These are phyloP conservation scores for Urtica urens DNA, from an alignment of 306 rosid species.

Conservation along the genomic window DNA sequence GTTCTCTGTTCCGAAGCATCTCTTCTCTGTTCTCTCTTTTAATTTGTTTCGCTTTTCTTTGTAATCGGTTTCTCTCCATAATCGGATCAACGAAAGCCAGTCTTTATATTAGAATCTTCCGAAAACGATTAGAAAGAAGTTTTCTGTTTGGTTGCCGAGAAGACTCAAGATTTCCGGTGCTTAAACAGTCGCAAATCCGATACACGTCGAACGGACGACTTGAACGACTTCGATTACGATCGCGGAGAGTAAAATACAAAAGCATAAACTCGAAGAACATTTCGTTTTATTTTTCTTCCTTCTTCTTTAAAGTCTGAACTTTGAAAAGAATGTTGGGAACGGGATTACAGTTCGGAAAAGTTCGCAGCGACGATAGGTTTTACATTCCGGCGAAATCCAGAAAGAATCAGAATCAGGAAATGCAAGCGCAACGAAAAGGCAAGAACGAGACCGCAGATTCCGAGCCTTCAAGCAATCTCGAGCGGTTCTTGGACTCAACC, in stretches of 20 bases:
- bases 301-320: conserved; percentile 17
- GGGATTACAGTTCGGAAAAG: conserved; percentile 38
- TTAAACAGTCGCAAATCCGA: not conserved
- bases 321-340: conserved; percentile 52
- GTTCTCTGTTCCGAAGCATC: conserved; percentile 16
- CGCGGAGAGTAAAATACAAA: not conserved
- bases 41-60: conserved; percentile 5
- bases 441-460: conserved; percentile 34
- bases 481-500: conserved; percentile 57
- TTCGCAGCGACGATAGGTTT: conserved; percentile 51
- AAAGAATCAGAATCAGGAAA: conserved; percentile 26
- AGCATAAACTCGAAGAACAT: not conserved
- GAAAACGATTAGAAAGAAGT: too few species aligned
- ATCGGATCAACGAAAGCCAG: conserved; percentile 10
- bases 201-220: conserved; percentile 3
- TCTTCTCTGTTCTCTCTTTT: conserved; percentile 7
- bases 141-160: conserved; percentile 23
- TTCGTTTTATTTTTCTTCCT: conserved; percentile 10
- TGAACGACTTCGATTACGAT: not conserved
- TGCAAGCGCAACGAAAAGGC: conserved; percentile 36
- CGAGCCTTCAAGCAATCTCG: conserved; percentile 37
- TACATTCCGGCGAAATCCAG: conserved; percentile 57
- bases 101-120: conserved; percentile 2
- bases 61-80: conserved; percentile 4
- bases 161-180: conserved; percentile 3